Evolutionary conservation across 2,329 filamentous ascomycete genomes (phyloP), one percentile per base, ranked within the genome.

Genomic region (Fusarium kyushuense): DNA sequence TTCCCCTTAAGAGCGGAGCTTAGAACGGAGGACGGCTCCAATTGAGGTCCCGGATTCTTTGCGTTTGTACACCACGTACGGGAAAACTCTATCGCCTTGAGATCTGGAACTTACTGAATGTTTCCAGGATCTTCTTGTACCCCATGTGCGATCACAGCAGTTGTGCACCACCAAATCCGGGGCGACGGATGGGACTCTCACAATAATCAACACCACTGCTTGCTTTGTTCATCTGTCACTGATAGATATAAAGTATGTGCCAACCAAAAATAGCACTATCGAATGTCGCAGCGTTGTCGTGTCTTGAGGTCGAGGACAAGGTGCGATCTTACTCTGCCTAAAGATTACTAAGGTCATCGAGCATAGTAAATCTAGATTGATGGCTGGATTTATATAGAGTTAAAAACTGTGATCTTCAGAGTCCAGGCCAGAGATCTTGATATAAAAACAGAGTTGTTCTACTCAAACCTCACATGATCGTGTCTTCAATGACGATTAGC

Each of bases 401-500:
- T 7, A 19, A 21, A 3, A 6, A 7, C 10, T 13, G 4, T 38
- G 9, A 8, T 38, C 3, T 2, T 25, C 23, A 21, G n/a, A 12
- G 12, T 19, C 6, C 33, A 5, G 6, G n/a, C 6, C 11, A 5
- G 14, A 38, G 5, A 3, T 1, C 6, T 12, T 38, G 10, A 13
- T 11, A 38, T 13, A 11, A 11, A 13, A 19, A 19, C 6, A 21
- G 6, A n/a, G 5, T 19, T 21, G 11, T 19, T n/a, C 2, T n/a
- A n/a, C 17, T 38, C n/a, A 16, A 38, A 13, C 6, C n/a, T 21
- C 35, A 5, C 35, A 4, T 21, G 21, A 38, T 19, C 35, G 11
- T 43, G 25, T n/a, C 8, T 8, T 2, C 14, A 6, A 14, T 5
- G 5, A n/a, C 1, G 5, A 9, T 8, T 4, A 14, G 4, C 6